A percentile compares a stretch with the other conserved stretches of the same genome.
phyloP scores from a whole-genome alignment of 495 filamentous ascomycete species.

The Hyphodiscus hymeniophilus region DNA sequence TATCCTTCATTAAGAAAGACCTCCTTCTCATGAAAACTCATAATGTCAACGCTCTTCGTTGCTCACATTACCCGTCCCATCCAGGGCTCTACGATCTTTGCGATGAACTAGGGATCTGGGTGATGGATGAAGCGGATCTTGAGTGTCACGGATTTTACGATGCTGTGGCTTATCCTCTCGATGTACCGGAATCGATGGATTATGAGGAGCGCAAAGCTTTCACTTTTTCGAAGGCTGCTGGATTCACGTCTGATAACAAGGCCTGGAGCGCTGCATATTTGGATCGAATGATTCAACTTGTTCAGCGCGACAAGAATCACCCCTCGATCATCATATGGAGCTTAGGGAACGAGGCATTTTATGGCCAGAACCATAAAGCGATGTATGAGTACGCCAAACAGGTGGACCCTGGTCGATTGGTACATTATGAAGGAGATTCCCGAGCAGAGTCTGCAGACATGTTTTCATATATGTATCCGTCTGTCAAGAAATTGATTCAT shows the following conservation, averaged over 20 bases:
- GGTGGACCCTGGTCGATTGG: constrained; percentile 45
- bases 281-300: constrained; percentile 54
- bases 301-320: constrained; percentile 60
- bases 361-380: constrained; percentile 51
- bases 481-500: constrained; percentile 30
- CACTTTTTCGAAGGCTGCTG: constrained; percentile 40
- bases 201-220: constrained; percentile 47
- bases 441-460: constrained; percentile 53
- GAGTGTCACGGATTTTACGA: constrained; percentile 62
- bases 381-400: constrained; percentile 56
- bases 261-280: constrained; percentile 57
- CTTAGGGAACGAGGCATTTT: constrained; percentile 62
- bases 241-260: constrained; percentile 54
- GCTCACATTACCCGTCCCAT: constrained; percentile 54
- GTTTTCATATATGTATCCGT: constrained; percentile 59
- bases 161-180: constrained; percentile 35
- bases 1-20: constrained; percentile 47
- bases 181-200: constrained; percentile 37
- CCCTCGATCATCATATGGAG: constrained; percentile 62
- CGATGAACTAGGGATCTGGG: constrained; percentile 60
- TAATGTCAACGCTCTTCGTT: constrained; percentile 58
- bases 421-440: constrained; percentile 61
- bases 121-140: constrained; percentile 65
- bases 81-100: constrained; percentile 50
- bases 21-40: constrained; percentile 59